Evolutionary conservation across 371 early-diverging fungal species (phyloP).

Genomic region (Zopfochytrium polystomum): DNA sequence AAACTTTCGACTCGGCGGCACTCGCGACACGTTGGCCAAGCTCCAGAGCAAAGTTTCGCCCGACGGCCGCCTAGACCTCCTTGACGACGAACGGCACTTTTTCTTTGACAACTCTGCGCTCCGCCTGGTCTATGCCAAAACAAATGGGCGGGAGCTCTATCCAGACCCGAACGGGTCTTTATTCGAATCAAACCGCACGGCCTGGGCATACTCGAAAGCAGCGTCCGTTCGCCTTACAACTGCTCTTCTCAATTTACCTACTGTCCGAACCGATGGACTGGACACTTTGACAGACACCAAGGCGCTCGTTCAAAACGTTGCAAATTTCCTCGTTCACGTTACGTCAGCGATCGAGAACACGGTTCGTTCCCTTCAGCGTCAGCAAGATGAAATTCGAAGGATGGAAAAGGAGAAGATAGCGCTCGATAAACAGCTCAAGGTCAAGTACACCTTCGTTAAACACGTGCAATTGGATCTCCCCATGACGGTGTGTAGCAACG

Average conservation of each 20-base stretch:
- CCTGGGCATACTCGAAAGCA: background rate
- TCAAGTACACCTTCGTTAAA: background rate
- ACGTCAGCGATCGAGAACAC: background rate
- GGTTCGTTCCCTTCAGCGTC: background rate
- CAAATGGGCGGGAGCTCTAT: background rate
- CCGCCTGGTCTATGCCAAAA: slow-evolving; percentile 2
- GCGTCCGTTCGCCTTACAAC: background rate
- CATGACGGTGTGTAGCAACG: too few relatives aligned
- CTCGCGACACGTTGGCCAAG: background rate
- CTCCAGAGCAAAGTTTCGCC: background rate
- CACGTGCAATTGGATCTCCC: background rate
- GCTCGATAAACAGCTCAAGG: background rate
- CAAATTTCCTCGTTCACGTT: background rate
- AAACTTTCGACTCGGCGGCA: slow-evolving; percentile 6
- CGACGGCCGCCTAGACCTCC: background rate
- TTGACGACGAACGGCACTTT: background rate
- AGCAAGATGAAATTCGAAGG: background rate
- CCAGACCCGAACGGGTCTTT: slow-evolving; percentile 2
- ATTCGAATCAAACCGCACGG: background rate
- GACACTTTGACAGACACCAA: background rate
- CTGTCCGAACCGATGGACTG: background rate
- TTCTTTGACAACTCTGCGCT: slow-evolving; percentile 4
- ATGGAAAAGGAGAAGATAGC: background rate
- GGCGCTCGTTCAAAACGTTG: background rate
- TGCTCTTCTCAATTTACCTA: background rate